Base-by-base conservation (phyloP, 1,284 basidiomycete genomes). In the Boletus smithii region DNA sequence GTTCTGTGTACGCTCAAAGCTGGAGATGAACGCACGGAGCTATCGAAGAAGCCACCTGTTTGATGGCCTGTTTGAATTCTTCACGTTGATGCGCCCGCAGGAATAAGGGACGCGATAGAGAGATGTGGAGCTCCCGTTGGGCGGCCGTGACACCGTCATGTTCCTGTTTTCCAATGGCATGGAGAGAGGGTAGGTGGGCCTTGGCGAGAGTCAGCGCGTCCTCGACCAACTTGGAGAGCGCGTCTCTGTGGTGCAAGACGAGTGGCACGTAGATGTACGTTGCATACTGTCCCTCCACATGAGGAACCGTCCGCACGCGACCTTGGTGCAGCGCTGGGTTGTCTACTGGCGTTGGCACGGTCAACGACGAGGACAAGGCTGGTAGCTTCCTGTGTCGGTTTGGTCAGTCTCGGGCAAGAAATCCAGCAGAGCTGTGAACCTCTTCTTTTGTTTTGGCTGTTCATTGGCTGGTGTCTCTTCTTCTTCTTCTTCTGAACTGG, bases 271-370 rank as follows among this genome's bases (percentile, higher is more conserved):
- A 92, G 48, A 91, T 75, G 68, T 91, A 80, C 13, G 83, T 74
- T 1, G 83, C 80, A 61, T 79, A 91, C 62, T 91, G 88, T 0
- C 90, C 91, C 23, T 90, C 85, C 9, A 88, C 77, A 58, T 91
- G 86, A 1, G 88, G 86, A 0, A 69, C 73, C 0, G 78, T 72
- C n/a, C 90, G 78, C 42, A 72, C 71, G n/a, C 91, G 77, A 13
- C 90, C 90, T 69, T 91, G 88, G 60, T 92, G 89, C 9, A 79
- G 67, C 5, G 78, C 67, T 3, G 89, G 88, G 56, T 87, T 68
- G 60, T 89, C 85, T 8, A 75, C 57, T 0, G 81, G 84, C 0
- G 56, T 56, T 24, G 73, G 59, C 7, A 72, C 58, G 4, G 69
- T 56, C 34, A 88, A 61, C 27, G 76, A 72, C 9, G 74, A 53